phyloP scores from a whole-genome alignment of 208 protist genomes.

The Trypanosoma platydactyli region DNA sequence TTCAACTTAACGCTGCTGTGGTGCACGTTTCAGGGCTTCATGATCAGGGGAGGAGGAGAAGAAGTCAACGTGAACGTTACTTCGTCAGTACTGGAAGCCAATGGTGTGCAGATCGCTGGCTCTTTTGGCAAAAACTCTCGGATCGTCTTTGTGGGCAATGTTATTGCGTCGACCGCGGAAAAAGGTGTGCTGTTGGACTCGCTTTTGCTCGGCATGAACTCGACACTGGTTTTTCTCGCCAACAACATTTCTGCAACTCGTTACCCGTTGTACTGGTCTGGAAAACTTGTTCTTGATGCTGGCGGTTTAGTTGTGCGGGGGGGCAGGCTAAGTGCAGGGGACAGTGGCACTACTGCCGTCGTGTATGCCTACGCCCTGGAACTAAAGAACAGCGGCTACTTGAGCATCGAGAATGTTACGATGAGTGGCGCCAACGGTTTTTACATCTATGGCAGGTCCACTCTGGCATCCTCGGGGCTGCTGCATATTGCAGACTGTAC shows the following conservation, averaged over 20 bases:
- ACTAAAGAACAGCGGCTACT: neutral
- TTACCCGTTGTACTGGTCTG: neutral
- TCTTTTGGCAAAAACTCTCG: neutral
- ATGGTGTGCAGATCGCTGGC: neutral
- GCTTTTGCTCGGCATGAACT: slow-evolving; percentile 1
- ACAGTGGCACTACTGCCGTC: neutral
- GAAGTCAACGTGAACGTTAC: slow-evolving; percentile 9
- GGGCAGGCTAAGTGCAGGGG: neutral
- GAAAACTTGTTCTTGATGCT: neutral
- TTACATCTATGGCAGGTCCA: neutral
- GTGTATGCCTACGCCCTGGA: neutral
- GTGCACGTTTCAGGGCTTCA: neutral
- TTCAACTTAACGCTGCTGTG: slow-evolving; percentile 14
- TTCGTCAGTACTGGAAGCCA: neutral
- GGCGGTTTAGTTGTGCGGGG: slow-evolving; percentile 2
- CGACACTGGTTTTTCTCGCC: neutral
- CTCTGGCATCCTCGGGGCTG: neutral
- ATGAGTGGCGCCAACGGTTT: neutral
- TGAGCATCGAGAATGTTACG: neutral
- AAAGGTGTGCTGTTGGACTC: neutral
- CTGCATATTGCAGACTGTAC: neutral
- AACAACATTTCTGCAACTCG: too few relatives aligned
- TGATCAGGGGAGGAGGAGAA: neutral
- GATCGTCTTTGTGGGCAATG: slow-evolving; percentile 9
- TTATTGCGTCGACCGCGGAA: neutral